These are phyloP conservation scores for Lecanoromycetidae sp. DNA, from an alignment of 2,329 filamentous ascomycete genomes.

Conservation along the genomic window DNA sequence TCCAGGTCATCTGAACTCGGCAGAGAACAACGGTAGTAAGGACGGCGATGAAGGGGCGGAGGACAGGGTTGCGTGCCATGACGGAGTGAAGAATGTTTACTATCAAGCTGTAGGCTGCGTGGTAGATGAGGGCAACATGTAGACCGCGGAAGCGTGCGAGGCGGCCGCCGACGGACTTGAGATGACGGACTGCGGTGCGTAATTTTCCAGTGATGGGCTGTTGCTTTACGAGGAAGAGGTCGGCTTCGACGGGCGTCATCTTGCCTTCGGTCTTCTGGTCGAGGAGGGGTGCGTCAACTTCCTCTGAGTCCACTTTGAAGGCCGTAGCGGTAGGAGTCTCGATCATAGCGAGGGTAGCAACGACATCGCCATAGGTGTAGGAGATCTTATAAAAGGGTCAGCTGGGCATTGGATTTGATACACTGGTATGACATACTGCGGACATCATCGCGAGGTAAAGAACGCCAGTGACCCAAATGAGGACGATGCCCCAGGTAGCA, in stretches of 20 bases:
- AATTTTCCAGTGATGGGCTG: constrained; percentile 52
- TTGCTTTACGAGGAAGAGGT: constrained; percentile 36
- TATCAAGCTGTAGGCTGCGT: constrained; percentile 33
- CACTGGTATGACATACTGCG: not conserved
- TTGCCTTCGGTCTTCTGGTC: constrained; percentile 12
- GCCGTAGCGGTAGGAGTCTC: constrained; percentile 33
- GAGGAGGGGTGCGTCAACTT: constrained; percentile 26
- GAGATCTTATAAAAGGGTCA: constrained; percentile 26
- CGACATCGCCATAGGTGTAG: constrained; percentile 49
- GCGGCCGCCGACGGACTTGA: constrained; percentile 53
- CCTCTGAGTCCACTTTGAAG: constrained; percentile 25
- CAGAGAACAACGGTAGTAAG: constrained; percentile 50
- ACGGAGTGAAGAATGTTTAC: constrained; percentile 35
- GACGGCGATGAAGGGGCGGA: constrained; percentile 41
- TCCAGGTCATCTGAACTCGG: constrained; percentile 65
- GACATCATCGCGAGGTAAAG: constrained; percentile 11
- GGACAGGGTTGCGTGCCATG: constrained; percentile 23
- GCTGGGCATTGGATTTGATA: not conserved
- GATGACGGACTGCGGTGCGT: constrained; percentile 45
- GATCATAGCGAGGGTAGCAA: constrained; percentile 51
- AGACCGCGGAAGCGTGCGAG: constrained; percentile 59
- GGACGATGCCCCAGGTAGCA: constrained; percentile 21
- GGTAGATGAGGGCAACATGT: constrained; percentile 31
- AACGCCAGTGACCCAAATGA: constrained; percentile 23
- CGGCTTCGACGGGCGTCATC: constrained; percentile 23